Base-by-base conservation (phyloP, 1,284 basidiomycete genomes). In the Boletus subluridellus region DNA sequence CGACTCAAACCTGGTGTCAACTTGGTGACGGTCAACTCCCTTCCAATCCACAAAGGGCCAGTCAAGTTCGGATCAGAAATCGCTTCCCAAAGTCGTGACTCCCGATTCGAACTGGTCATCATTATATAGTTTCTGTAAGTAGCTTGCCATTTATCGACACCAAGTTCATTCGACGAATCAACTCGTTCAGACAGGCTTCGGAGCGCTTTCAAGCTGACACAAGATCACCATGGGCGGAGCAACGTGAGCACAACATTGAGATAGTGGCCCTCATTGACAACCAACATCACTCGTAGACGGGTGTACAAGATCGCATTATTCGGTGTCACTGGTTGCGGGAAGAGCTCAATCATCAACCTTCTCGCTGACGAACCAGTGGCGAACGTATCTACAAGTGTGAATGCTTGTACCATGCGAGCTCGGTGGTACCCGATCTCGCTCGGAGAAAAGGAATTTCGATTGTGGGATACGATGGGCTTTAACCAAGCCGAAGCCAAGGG, bases 381-480 rank as follows among this genome's bases (percentile, higher is more conserved):
- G 1, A 35, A 57, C 14, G 59, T 72, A 24, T 72, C 68, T 12
- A 55, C 54, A 10, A 55, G 59, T 4, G 69, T 60, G 4, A 68
- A 69, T n/a, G 52, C 62, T 34, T 73, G 68, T 30, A 73, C 68
- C 15, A 72, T 4, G 41, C 67, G 65, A 37, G 67, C 70, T 39
- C 55, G 60, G 51, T 72, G 67, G 67, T 70, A 69, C 56, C 63
- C 59, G 17, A 34, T 72, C 49, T 56, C 63, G 15, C 34, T 72
- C 5, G 58, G 54, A 30, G 58, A 52, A 15, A 68, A 57, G 47
- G 55, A 48, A n/a, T 61, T 69, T 49, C 68, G 65, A 17, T 37
- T 77, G 35, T 78, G 73, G 69, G 68, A 69, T 52, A 72, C 68
- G 24, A 72, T 60, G 60, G 68, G 68, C 4, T 69, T 69, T 46